Base-by-base conservation (phyloP, 345 rosid species). In the Sapria himalayana region DNA sequence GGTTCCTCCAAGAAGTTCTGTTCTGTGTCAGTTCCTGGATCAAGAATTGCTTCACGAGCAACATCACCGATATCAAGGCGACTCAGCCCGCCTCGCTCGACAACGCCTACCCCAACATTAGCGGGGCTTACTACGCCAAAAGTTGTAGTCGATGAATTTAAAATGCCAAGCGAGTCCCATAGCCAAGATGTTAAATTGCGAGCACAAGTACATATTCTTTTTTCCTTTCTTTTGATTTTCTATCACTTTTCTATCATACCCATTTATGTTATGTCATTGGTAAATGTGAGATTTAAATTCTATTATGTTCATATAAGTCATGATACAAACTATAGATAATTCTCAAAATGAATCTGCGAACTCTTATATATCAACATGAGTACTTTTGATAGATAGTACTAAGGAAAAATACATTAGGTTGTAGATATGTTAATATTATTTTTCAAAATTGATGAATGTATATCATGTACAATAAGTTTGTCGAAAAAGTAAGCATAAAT, bases 11-110 rank as follows among this genome's bases (percentile, higher is more conserved):
- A 89, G 67, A 89, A 82, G 53, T 72, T 79, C 55, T 89, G 82
- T 69, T 89, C 98, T 23, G 98, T 93, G 46, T 89, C 98, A 51
- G 95, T 89, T 67, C 98, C 98, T 56, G 98, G 98, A 45, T 89
- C 98, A 31, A 65, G 98, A 72, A 82, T 89, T 53, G 92, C 73
- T 37, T 89, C 98, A 48, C 91, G 98, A 45, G 95, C 95, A 69
- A 79, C 95, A 51, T 89, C 98, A 19, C 98, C 98, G 37, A 77
- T 84, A 63, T 89, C 86, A 37, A 77, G 98, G 57, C 77, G 86
- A 25, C 65, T 79, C 14, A 89, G 93, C 51, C 98, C 95, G 38
- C 93, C 98, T 34, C 86, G 98, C 46, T 84, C 98, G 54, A 79
- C 98, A 16, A 89, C 98, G 15, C 98, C 98, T 23, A 82, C 93